These are phyloP conservation scores for Ceratocystis eucalypticola DNA, from an alignment of 2,329 filamentous ascomycete species.

Conservation along the genomic window DNA sequence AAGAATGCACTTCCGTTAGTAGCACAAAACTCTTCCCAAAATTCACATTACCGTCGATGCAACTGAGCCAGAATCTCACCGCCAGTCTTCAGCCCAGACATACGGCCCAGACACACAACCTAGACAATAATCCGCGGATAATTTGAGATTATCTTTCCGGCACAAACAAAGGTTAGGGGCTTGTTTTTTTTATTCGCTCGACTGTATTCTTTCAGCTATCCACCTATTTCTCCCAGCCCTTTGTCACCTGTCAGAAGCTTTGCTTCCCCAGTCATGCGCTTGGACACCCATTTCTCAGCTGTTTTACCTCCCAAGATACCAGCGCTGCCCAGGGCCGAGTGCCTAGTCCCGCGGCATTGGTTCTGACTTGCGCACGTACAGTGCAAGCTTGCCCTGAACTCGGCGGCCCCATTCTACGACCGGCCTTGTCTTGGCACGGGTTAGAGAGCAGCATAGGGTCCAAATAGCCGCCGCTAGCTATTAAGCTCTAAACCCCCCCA, in stretches of 20 bases:
- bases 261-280: neutral
- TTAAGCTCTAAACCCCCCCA: too few relatives aligned
- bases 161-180: neutral
- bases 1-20: neutral
- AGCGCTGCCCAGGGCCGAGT: too few relatives aligned
- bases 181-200: neutral
- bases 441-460: too few relatives aligned
- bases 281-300: neutral
- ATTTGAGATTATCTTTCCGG: neutral
- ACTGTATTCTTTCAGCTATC: neutral
- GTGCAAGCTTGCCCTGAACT: too few relatives aligned
- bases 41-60: neutral
- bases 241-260: neutral
- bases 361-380: too few relatives aligned
- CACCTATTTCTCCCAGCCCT: neutral
- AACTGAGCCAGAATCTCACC: neutral
- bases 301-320: neutral
- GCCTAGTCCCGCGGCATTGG: too few relatives aligned
- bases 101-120: too few relatives aligned
- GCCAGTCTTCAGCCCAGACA: neutral
- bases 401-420: too few relatives aligned
- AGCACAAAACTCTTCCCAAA: neutral
- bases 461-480: too few relatives aligned
- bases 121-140: neutral
- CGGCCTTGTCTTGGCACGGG: too few relatives aligned